phyloP scores from a whole-genome alignment of 1,139 yeast species.

The Suhomyces chickasaworum region DNA sequence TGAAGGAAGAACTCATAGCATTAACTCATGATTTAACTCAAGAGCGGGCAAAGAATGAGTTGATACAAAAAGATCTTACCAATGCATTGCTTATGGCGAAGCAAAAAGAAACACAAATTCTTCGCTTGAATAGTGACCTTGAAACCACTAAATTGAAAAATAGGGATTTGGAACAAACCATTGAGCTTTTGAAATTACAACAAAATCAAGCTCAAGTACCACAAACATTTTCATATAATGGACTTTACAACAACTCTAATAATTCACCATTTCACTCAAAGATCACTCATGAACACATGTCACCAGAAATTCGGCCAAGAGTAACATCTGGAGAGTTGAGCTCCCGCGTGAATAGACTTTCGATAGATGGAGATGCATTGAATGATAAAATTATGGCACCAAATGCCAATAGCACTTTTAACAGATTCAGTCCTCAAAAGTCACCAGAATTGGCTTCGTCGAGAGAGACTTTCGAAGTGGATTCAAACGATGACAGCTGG shows the following conservation, averaged over 20 bases:
- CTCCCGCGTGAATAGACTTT: slow-evolving; percentile 46
- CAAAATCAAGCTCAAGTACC: slow-evolving; percentile 23
- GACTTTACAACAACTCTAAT: slow-evolving; percentile 14
- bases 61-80: slow-evolving; percentile 51
- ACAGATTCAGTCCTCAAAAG: slow-evolving; percentile 26
- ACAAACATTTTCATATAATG: slow-evolving; percentile 7
- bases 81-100: slow-evolving; percentile 54
- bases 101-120: slow-evolving; percentile 67
- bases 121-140: slow-evolving; percentile 59
- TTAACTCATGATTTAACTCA: slow-evolving; percentile 43
- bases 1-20: slow-evolving; percentile 45
- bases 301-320: slow-evolving; percentile 21
- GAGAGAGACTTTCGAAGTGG: slow-evolving; percentile 30
- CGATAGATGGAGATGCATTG: slow-evolving; percentile 39
- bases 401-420: slow-evolving; percentile 16
- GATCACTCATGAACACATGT: slow-evolving; percentile 10
- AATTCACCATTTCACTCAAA: slow-evolving; percentile 10
- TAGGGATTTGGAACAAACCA: slow-evolving; percentile 53
- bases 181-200: slow-evolving; percentile 46
- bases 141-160: slow-evolving; percentile 55
- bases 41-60: slow-evolving; percentile 36
- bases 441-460: slow-evolving; percentile 16
- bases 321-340: slow-evolving; percentile 45
- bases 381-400: slow-evolving; percentile 21
- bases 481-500: slow-evolving; percentile 73